Base-by-base conservation (phyloP, 2,329 filamentous ascomycete genomes). In the Ambrosiella xylebori region DNA sequence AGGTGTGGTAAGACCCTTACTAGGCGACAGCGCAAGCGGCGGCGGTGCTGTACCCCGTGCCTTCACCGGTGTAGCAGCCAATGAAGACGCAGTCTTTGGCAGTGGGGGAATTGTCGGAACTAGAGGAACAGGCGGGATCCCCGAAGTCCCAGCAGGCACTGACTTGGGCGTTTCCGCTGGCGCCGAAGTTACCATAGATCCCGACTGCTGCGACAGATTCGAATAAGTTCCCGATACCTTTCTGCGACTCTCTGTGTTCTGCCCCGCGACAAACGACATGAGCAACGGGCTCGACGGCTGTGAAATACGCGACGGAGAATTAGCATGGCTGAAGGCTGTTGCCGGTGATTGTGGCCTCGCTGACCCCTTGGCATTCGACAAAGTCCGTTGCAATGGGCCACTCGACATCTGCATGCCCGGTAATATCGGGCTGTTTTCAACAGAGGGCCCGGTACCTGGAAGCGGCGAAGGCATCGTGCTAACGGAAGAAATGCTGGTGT, bases 141-240 rank as follows among this genome's bases (percentile, higher is more conserved):
- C 15, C 63, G 51, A 35, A 15, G 37, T 47, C n/a, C 44, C 35
- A 38, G 17, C 15, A 1, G 76, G 74, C 36, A 77, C 73, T 36
- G 55, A 57, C 35, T 61, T 61, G 15, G 56, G 38, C 2, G 56
- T 58, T 3, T 60, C 58, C 13, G 36, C 52, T 19, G 41, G 55
- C 40, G 19, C 40, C 40, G 44, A 15, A 11, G 40, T 41, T 41
- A 57, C 40, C 12, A 52, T 80, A 0, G 86, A 86, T 8, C 13
- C 19, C 2, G 19, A 15, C 63, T 89, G 85, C 63, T 93, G 86
- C 0, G 89, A 93, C 50, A 93, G 74, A 59, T 81, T 86, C 3
- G 89, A 94, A 1, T 88, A 88, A 63, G 86, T 91, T 66, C 87
- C 94, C 2, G 93, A 97, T 4, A 88, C 88, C 73, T 98, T 98